Evolutionary conservation across 2,329 filamentous ascomycete species (phyloP).

Genomic region (Beauveria caledonica): DNA sequence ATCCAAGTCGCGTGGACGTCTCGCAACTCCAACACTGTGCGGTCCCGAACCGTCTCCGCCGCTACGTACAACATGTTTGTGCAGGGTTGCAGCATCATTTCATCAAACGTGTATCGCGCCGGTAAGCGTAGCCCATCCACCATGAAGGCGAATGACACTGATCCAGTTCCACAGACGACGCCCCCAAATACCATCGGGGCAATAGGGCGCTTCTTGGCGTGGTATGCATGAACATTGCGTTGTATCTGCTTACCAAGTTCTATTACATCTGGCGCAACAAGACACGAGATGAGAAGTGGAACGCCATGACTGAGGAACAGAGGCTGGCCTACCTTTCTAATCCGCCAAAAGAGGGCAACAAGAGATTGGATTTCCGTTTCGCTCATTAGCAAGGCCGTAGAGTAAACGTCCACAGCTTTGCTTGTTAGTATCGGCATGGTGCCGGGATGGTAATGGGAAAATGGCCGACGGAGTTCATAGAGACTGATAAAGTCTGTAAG

Average conservation of each 20-base stretch:
- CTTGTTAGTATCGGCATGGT: not conserved
- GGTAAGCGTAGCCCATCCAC: slow-evolving; percentile 20
- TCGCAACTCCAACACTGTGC: slow-evolving; percentile 49
- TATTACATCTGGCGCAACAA: slow-evolving; percentile 46
- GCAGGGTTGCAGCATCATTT: slow-evolving; percentile 26
- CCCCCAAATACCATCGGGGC: slow-evolving; percentile 28
- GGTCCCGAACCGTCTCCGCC: slow-evolving; percentile 48
- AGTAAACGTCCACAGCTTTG: not conserved
- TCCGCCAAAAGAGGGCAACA: slow-evolving; percentile 37
- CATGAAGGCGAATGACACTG: not conserved
- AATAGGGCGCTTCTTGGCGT: slow-evolving; percentile 44
- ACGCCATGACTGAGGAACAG: slow-evolving; percentile 35
- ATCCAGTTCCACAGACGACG: slow-evolving; percentile 17
- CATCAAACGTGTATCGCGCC: slow-evolving; percentile 20
- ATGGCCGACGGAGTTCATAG: no score
- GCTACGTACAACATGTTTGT: slow-evolving; percentile 46
- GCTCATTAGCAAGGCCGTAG: slow-evolving; percentile 18
- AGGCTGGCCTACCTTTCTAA: slow-evolving; percentile 24
- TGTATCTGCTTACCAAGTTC: slow-evolving; percentile 40
- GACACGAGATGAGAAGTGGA: slow-evolving; percentile 36
- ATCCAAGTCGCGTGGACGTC: slow-evolving; percentile 50
- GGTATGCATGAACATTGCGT: slow-evolving; percentile 36
- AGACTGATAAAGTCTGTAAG: not conserved
- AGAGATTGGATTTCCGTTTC: slow-evolving; percentile 35
- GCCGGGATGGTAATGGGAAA: no score